Conservation (phyloP, 108 stramenopile species). For the Bacterosira constricta region DNA sequence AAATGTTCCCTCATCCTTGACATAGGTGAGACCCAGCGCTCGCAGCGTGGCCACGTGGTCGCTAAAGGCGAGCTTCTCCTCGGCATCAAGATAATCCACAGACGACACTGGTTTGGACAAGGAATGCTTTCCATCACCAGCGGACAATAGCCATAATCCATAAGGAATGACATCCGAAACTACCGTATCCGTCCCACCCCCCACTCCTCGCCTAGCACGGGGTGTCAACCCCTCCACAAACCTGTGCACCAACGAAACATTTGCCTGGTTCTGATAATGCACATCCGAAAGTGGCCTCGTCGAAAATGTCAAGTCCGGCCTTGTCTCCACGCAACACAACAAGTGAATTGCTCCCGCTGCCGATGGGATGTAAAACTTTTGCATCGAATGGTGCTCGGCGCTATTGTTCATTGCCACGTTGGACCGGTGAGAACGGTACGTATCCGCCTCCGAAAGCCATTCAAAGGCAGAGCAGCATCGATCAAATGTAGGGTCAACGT, state of each 20-base stretch:
- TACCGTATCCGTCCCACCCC: conserved; percentile 36
- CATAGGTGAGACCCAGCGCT: conserved; percentile 76
- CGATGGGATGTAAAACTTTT: conserved; percentile 58
- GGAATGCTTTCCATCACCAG: conserved; percentile 60
- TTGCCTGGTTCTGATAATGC: conserved; percentile 66
- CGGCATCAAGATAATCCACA: conserved; percentile 61
- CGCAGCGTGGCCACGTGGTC: conserved; percentile 63
- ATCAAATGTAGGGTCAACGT: conserved; percentile 83
- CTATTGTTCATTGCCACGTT: conserved; percentile 52
- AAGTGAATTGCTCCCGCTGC: conserved; percentile 79
- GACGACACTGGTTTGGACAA: conserved; percentile 73
- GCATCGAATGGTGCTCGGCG: conserved; percentile 49
- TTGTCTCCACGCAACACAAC: conserved; percentile 78
- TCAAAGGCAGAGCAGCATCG: conserved; percentile 71
- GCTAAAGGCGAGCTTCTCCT: conserved; percentile 64
- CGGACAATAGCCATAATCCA: conserved; percentile 69
- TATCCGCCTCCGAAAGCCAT: conserved; percentile 66
- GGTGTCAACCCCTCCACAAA: conserved; percentile 73
- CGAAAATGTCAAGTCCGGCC: conserved; percentile 69
- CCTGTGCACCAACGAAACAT: conserved; percentile 60
- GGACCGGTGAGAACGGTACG: conserved; percentile 44
- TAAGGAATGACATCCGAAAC: conserved; percentile 73
- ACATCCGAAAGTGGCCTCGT: conserved; percentile 58
- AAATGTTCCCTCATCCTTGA: conserved; percentile 41
- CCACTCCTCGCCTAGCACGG: conserved; percentile 37